These are phyloP conservation scores for Beauveria rudraprayagi DNA, from an alignment of 2,329 filamentous ascomycete genomes.

Conservation along the genomic window DNA sequence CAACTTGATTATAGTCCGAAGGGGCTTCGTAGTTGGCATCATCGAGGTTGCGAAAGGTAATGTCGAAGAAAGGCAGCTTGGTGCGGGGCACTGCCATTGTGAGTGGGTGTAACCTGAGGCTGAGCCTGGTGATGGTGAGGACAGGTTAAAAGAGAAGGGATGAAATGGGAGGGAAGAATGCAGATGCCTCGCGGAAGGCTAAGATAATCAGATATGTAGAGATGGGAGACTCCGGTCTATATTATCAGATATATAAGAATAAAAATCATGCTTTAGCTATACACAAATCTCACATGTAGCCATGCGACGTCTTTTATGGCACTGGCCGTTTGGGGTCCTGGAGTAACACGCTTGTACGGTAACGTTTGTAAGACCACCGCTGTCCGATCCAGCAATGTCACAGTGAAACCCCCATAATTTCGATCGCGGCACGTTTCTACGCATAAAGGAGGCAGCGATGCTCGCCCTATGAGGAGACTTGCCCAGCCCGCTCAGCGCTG, in stretches of 20 bases:
- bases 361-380: not conserved
- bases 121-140: not conserved
- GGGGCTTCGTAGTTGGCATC: constrained; percentile 3
- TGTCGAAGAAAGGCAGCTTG: constrained; percentile 11
- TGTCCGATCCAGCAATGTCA: not conserved
- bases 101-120: not conserved
- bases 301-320: constrained; percentile 1
- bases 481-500: not conserved
- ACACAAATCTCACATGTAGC: not conserved
- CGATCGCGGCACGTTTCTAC: not conserved
- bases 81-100: constrained; percentile 7
- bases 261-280: not conserved
- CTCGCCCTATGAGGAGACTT: constrained; percentile 3
- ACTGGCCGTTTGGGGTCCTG: not conserved
- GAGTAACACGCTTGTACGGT: not conserved
- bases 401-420: not conserved
- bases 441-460: not conserved
- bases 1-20: constrained; percentile 5
- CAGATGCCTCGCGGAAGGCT: not conserved
- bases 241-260: not conserved
- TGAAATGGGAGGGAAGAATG: not conserved
- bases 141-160: not conserved
- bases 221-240: not conserved
- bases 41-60: constrained; percentile 2
- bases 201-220: not conserved